Percentiles rank a stretch among this genome's conserved stretches.
These are phyloP conservation scores for Botryotinia convoluta DNA, from an alignment of 2,329 filamentous ascomycete genomes.

Conservation along the genomic window DNA sequence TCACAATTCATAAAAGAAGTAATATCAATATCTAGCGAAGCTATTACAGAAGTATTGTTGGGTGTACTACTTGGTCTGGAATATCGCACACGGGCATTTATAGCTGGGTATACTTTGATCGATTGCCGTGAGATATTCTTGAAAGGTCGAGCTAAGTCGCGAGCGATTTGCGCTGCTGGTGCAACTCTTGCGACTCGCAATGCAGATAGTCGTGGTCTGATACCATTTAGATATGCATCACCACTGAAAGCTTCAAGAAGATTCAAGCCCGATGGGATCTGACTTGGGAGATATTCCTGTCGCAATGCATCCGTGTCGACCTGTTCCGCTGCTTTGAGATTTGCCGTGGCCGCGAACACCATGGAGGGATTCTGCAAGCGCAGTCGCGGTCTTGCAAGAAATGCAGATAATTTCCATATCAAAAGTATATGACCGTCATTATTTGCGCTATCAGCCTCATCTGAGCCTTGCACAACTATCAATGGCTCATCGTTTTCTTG, in stretches of 20 bases:
- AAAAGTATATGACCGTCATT: conserved; percentile 48
- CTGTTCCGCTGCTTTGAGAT: conserved; percentile 52
- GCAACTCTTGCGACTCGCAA: conserved; percentile 72
- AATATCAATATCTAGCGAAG: conserved; percentile 71
- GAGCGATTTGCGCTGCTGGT: conserved; percentile 58
- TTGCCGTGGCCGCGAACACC: conserved; percentile 62
- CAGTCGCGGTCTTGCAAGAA: conserved; percentile 58
- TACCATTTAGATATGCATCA: conserved; percentile 58
- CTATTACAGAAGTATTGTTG: conserved; percentile 58
- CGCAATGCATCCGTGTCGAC: conserved; percentile 44
- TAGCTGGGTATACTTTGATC: conserved; percentile 63
- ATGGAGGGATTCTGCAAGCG: conserved; percentile 65
- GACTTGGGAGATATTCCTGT: conserved; percentile 67
- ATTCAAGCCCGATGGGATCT: conserved; percentile 68
- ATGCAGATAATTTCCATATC: conserved; percentile 60
- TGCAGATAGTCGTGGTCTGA: conserved; percentile 67
- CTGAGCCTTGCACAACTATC: conserved; percentile 45
- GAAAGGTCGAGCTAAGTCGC: conserved; percentile 61
- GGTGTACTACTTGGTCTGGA: conserved; percentile 60
- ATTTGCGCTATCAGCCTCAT: conserved; percentile 39
- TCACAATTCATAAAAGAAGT: conserved; percentile 67
- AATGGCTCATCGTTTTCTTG: conserved; percentile 51
- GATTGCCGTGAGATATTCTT: conserved; percentile 61
- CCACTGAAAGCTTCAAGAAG: conserved; percentile 70
- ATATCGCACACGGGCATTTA: conserved; percentile 72